These are phyloP conservation scores for Kwoniella europaea DNA, from an alignment of 768 basidiomycete species.

Conservation along the genomic window DNA sequence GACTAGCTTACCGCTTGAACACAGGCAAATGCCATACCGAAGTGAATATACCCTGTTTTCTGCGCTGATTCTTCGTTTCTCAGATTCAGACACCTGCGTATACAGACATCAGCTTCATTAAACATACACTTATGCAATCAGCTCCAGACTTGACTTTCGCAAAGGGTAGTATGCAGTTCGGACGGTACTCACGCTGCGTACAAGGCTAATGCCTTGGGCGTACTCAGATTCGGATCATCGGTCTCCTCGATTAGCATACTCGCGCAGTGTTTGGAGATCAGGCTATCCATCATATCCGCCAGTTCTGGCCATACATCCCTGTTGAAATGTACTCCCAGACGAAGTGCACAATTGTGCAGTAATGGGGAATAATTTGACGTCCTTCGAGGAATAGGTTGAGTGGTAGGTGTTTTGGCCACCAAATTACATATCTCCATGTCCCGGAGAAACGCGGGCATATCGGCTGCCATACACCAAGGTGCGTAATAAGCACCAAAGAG, in stretches of 20 bases:
- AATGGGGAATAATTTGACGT: conserved; percentile 26
- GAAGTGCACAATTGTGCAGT: conserved; percentile 16
- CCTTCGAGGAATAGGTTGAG: not conserved
- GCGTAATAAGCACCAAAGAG: conserved; percentile 23
- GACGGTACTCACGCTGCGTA: conserved; percentile 8
- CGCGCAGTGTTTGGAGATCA: conserved; percentile 13
- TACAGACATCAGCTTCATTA: not conserved
- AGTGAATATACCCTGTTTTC: conserved; percentile 15
- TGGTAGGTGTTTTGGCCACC: not conserved
- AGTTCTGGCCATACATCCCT: conserved; percentile 17
- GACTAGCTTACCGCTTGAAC: conserved; percentile 5
- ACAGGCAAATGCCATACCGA: conserved; percentile 19
- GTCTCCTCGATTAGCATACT: conserved; percentile 10
- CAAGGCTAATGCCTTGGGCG: conserved; percentile 5
- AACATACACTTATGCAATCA: not conserved
- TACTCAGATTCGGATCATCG: conserved; percentile 11
- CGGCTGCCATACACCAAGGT: conserved; percentile 23
- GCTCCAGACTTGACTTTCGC: no score
- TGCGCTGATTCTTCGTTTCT: conserved; percentile 12
- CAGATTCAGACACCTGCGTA: conserved; percentile 16
- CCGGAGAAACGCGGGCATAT: conserved; percentile 17
- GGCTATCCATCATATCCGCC: not conserved
- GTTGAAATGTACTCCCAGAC: conserved; percentile 17
- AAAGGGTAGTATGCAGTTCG: no score
- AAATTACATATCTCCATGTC: conserved; percentile 23